phyloP scores from a whole-genome alignment of 495 filamentous ascomycete genomes.

The Aspergillus bertholletiae region DNA sequence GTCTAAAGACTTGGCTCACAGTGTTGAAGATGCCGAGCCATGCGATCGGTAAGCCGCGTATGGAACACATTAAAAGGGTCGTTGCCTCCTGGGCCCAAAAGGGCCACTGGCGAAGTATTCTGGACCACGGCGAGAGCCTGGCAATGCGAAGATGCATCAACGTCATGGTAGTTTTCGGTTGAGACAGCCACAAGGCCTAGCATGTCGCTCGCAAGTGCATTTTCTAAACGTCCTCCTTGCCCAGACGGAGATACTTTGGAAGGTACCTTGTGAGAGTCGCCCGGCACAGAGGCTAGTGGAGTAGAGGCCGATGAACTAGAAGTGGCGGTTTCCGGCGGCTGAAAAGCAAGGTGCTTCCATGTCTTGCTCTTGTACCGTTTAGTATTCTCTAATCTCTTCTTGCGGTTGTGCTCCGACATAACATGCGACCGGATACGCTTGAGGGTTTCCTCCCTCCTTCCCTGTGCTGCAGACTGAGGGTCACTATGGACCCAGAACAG shows the following conservation, averaged over 20 bases:
- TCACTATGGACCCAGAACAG: constrained; percentile 48
- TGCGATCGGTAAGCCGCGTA: constrained; percentile 40
- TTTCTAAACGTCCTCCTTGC: neutral
- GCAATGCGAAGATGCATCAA: constrained; percentile 5
- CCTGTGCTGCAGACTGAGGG: constrained; percentile 34
- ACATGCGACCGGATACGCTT: constrained; percentile 50
- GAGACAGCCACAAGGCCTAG: constrained; percentile 12
- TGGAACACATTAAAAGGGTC: constrained; percentile 43
- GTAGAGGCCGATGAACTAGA: constrained; percentile 16
- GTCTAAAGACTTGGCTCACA: constrained; percentile 24
- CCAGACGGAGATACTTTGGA: constrained; percentile 10
- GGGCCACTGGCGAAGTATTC: constrained; percentile 20
- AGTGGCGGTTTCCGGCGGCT: constrained; percentile 28
- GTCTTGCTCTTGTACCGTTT: constrained; percentile 43
- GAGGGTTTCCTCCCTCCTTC: constrained; percentile 42
- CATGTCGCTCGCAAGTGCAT: neutral
- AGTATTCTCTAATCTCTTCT: constrained; percentile 43
- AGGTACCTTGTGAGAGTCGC: neutral
- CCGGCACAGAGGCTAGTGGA: constrained; percentile 8
- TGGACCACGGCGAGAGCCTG: constrained; percentile 11
- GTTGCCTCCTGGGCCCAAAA: constrained; percentile 30
- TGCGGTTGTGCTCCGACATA: constrained; percentile 50
- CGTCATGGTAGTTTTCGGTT: constrained; percentile 9
- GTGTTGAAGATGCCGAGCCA: constrained; percentile 39
- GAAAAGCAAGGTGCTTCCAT: constrained; percentile 42